Conservation (phyloP, 192 early-diverging fungal genomes). For the Linnemannia schmuckeri region DNA sequence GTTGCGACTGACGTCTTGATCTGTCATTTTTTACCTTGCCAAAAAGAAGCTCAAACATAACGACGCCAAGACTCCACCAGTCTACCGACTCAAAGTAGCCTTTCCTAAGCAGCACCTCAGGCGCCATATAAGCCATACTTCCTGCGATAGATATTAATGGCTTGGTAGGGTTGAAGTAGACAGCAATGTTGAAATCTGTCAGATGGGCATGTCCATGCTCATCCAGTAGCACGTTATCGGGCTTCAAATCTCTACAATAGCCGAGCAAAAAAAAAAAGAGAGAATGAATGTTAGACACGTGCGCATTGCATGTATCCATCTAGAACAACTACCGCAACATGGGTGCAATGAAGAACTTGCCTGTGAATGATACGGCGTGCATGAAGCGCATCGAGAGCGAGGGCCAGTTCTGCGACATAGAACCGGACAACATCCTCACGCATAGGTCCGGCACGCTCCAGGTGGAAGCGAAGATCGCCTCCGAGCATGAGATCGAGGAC, state of each 20-base stretch:
- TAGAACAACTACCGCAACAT: conserved; percentile 1
- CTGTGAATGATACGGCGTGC: conserved; percentile 77
- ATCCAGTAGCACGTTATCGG: conserved; percentile 87
- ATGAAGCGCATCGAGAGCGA: conserved; percentile 80
- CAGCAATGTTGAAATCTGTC: conserved; percentile 91
- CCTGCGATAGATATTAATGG: conserved; percentile 83
- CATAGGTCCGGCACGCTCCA: conserved; percentile 76
- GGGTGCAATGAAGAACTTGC: conserved; percentile 26
- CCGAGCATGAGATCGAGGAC: conserved; percentile 95
- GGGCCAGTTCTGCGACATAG: conserved; percentile 78
- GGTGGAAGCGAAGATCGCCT: conserved; percentile 93
- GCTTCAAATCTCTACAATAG: conserved; percentile 80
- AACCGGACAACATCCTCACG: conserved; percentile 78
- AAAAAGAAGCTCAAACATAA: conserved; percentile 81
- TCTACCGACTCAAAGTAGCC: conserved; percentile 70
- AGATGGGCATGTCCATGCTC: conserved; percentile 84
- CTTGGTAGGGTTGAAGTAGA: conserved; percentile 72
- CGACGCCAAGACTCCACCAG: conserved; percentile 90
- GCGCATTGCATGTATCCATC: not conserved
- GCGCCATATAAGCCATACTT: conserved; percentile 91
- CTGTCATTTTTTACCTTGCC: conserved; percentile 71
- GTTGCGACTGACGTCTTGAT: not conserved
- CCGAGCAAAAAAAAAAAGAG: conserved; percentile 8
- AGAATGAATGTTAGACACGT: not conserved
- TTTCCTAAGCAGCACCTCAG: conserved; percentile 75